Percentiles rank a stretch among this genome's conserved stretches.
phyloP scores from a whole-genome alignment of 352 stramenopile species.

The Hyphochytrium catenoides region DNA sequence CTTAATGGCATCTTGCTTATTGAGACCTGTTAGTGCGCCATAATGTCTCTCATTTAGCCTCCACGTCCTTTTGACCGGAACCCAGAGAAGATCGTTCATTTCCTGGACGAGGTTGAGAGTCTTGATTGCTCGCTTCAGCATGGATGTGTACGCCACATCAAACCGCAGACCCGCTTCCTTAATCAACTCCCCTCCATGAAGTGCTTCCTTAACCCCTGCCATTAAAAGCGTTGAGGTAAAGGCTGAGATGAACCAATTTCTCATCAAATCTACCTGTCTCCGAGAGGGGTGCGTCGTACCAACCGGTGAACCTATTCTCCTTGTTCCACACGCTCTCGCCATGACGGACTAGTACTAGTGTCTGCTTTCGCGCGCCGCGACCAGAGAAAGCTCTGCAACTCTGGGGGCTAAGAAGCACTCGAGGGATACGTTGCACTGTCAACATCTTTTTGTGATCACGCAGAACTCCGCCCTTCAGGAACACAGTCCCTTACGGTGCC shows the following conservation, averaged over 20 bases:
- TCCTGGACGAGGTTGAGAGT: conserved; percentile 79
- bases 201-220: conserved; percentile 57
- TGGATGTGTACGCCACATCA: conserved; percentile 82
- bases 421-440: too few relatives aligned
- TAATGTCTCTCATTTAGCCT: conserved; percentile 73
- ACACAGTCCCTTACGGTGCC: too few relatives aligned
- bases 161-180: conserved; percentile 77
- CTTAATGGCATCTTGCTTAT: conserved; percentile 68
- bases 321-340: conserved; percentile 84
- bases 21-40: conserved; percentile 64
- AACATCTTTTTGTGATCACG: too few relatives aligned
- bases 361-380: too few relatives aligned
- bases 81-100: conserved; percentile 79
- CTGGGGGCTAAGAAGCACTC: too few relatives aligned
- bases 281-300: conserved; percentile 75
- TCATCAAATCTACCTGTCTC: conserved; percentile 17
- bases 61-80: conserved; percentile 80
- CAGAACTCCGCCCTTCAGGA: too few relatives aligned
- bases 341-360: conserved; percentile 73
- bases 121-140: conserved; percentile 81
- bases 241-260: not conserved
- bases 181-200: conserved; percentile 61
- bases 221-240: not conserved
- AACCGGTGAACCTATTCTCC: conserved; percentile 80
- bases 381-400: too few relatives aligned